Conservation (phyloP, 1,139 yeast species). For the Nakaseomyces delphensis region DNA sequence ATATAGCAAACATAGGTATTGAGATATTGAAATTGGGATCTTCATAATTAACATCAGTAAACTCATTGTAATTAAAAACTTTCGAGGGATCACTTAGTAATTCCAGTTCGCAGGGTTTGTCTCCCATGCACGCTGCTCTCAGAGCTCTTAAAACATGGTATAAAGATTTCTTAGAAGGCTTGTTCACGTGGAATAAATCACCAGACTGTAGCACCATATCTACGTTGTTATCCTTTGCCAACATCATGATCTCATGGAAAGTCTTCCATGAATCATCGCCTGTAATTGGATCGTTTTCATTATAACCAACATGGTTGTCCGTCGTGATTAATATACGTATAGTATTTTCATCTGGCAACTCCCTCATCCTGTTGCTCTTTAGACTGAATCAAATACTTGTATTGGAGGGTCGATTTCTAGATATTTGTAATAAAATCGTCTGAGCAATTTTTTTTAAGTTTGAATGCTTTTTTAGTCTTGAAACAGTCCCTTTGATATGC, state of each 20-base stretch:
- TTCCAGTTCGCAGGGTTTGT: conserved; percentile 80
- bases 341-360: conserved; percentile 42
- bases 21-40: conserved; percentile 85
- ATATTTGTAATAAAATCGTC: too few relatives aligned
- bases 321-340: conserved; percentile 76
- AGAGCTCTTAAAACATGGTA: conserved; percentile 74
- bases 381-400: too few relatives aligned
- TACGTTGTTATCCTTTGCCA: conserved; percentile 67
- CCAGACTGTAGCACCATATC: conserved; percentile 93
- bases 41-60: conserved; percentile 72
- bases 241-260: conserved; percentile 68
- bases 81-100: conserved; percentile 68
- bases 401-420: too few relatives aligned
- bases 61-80: conserved; percentile 42
- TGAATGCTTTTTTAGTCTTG: too few relatives aligned
- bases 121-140: conserved; percentile 71
- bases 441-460: too few relatives aligned
- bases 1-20: conserved; percentile 87
- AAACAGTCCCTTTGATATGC: too few relatives aligned
- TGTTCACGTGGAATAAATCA: conserved; percentile 82
- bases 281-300: conserved; percentile 79
- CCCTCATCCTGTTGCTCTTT: conserved; percentile 11
- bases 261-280: conserved; percentile 88
- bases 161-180: conserved; percentile 79
- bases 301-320: conserved; percentile 93